Percentiles rank a stretch among this genome's conserved stretches.
These are phyloP conservation scores for Loxodes magnus DNA, from an alignment of 73 alveolate species.

Conservation along the genomic window DNA sequence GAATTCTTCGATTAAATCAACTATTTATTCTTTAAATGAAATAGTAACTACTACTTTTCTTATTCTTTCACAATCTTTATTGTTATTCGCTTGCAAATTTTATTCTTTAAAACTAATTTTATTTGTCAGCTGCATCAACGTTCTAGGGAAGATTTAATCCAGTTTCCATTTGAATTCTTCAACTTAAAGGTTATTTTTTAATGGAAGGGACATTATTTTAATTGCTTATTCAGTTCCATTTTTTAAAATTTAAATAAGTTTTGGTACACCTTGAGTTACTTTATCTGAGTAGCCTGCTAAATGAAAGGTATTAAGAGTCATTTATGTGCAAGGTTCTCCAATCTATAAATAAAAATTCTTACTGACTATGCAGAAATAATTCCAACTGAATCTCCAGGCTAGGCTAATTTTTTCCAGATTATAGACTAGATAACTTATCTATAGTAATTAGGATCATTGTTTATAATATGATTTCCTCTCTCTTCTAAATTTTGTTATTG, in stretches of 20 bases:
- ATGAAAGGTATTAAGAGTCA: slow-evolving; percentile 98
- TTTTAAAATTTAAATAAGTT: slow-evolving; percentile 95
- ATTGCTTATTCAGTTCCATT: slow-evolving; percentile 92
- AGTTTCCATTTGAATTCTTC: slow-evolving; percentile 78
- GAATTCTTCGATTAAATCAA: no score
- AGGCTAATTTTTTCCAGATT: slow-evolving; percentile 78
- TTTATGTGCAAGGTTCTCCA: slow-evolving; percentile 98
- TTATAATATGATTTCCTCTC: slow-evolving; percentile 13
- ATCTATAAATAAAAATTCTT: no score
- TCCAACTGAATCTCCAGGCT: slow-evolving; percentile 99
- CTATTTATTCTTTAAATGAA: slow-evolving; percentile 62
- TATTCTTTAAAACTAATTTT: no score
- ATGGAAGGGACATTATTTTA: no score
- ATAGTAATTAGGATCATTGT: slow-evolving; percentile 44
- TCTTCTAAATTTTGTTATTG: slow-evolving; percentile 62
- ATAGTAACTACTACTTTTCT: slow-evolving; percentile 66
- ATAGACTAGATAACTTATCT: slow-evolving; percentile 28
- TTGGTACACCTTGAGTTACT: slow-evolving; percentile 98
- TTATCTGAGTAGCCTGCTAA: slow-evolving; percentile 98
- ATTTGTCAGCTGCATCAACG: slow-evolving; percentile 58
- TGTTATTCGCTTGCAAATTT: no score
- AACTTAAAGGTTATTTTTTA: no score
- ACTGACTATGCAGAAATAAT: slow-evolving; percentile 92
- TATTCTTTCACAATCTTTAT: slow-evolving; percentile 61
- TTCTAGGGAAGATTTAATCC: no score